Conservation (phyloP, 306 rosid genomes). For the Nissolia schottii region DNA sequence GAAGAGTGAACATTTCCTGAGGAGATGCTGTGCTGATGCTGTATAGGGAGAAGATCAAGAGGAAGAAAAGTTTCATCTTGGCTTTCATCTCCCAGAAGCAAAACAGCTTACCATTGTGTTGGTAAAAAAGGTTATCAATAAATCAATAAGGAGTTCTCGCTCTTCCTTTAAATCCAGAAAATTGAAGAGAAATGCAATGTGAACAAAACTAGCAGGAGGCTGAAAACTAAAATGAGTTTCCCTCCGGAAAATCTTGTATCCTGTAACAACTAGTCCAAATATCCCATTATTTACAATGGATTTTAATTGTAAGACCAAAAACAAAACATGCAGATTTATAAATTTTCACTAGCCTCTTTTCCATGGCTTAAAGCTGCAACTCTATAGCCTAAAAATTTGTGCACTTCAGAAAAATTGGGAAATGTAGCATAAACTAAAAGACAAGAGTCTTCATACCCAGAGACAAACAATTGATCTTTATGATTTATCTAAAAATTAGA, state of each 20-base stretch:
- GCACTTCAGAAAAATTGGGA: neutral
- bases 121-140: neutral
- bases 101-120: neutral
- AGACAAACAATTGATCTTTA: too few species aligned
- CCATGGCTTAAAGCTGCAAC: neutral
- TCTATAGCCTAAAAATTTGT: neutral
- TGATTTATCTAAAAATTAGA: too few species aligned
- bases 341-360: slow-evolving; percentile 12
- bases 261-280: neutral
- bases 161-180: neutral
- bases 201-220: neutral
- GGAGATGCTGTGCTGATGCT: too few species aligned
- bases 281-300: neutral
- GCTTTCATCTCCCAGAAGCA: neutral
- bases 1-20: neutral
- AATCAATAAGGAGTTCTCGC: neutral
- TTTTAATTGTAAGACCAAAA: neutral
- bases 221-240: neutral
- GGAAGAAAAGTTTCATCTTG: neutral
- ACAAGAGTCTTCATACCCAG: too few species aligned
- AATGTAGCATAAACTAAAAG: neutral
- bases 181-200: neutral
- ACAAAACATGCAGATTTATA: neutral
- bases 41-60: too few species aligned
- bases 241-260: neutral